These are phyloP conservation scores for Papiliotrema nemorosa DNA, from an alignment of 1,284 basidiomycete genomes.

Conservation along the genomic window DNA sequence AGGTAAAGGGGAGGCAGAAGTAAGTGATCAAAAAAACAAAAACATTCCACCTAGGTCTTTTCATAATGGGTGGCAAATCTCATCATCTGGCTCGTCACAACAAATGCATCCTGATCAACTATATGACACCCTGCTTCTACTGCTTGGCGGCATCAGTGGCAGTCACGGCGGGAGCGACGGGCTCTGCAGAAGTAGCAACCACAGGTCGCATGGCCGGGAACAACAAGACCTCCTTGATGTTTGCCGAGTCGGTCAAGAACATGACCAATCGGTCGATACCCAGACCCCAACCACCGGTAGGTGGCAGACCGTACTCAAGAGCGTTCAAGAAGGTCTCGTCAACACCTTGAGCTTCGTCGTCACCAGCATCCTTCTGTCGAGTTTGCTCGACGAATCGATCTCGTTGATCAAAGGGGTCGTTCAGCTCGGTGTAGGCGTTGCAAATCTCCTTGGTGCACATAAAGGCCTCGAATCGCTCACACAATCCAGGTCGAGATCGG, in stretches of 20 bases:
- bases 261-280: constrained; percentile 92
- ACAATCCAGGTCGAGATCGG: constrained; percentile 85
- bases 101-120: background rate
- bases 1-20: background rate
- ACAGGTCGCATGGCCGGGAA: constrained; percentile 52
- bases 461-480: constrained; percentile 98
- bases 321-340: constrained; percentile 93
- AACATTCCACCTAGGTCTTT: too few relatives aligned
- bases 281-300: constrained; percentile 94
- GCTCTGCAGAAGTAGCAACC: constrained; percentile 29
- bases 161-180: constrained; percentile 31
- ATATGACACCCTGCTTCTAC: constrained; percentile 7
- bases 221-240: constrained; percentile 54
- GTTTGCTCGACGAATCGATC: constrained; percentile 94
- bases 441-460: constrained; percentile 98
- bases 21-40: too few relatives aligned
- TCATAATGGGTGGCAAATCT: too few relatives aligned
- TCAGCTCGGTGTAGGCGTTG: constrained; percentile 98
- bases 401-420: constrained; percentile 95
- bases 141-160: constrained; percentile 38
- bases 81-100: too few relatives aligned
- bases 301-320: constrained; percentile 94
- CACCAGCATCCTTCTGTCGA: constrained; percentile 91
- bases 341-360: constrained; percentile 96
- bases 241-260: constrained; percentile 90